Percentiles rank a stretch among this genome's conserved stretches.
Conservation (phyloP, 2,329 filamentous ascomycete genomes). For the Chrysoporthe deuterocubensis region DNA sequence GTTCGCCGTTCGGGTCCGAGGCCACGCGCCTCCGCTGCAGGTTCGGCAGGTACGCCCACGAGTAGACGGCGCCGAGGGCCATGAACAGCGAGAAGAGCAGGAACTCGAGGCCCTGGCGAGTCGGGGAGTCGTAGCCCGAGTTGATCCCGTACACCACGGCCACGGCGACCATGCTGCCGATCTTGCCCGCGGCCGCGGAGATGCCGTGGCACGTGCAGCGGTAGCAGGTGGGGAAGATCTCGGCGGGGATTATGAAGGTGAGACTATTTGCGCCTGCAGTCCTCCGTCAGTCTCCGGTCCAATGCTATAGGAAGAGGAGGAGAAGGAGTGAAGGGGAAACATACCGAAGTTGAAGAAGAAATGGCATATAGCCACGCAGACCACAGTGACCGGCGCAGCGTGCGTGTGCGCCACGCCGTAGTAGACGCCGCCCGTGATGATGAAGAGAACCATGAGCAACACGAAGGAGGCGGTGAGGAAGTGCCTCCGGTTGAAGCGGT, state of each 20-base stretch:
- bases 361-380: constrained; percentile 56
- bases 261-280: constrained; percentile 60
- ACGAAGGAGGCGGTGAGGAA: constrained; percentile 57
- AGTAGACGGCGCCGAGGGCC: constrained; percentile 52
- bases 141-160: constrained; percentile 56
- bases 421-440: constrained; percentile 52
- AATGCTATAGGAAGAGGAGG: not conserved
- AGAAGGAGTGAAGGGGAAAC: constrained; percentile 22
- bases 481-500: constrained; percentile 51
- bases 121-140: constrained; percentile 45
- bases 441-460: constrained; percentile 49
- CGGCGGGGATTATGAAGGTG: constrained; percentile 67
- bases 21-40: constrained; percentile 44
- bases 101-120: constrained; percentile 54
- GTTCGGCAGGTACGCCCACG: constrained; percentile 57
- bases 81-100: constrained; percentile 56
- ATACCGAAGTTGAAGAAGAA: constrained; percentile 60
- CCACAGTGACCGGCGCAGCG: constrained; percentile 51
- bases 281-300: not conserved
- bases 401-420: constrained; percentile 49
- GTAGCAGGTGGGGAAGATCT: constrained; percentile 68
- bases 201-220: constrained; percentile 66
- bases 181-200: constrained; percentile 63
- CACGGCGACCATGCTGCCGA: constrained; percentile 58
- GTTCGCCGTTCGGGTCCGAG: not conserved